These are phyloP conservation scores for Eutypa lata DNA, from an alignment of 2,329 filamentous ascomycete genomes.

Conservation along the genomic window DNA sequence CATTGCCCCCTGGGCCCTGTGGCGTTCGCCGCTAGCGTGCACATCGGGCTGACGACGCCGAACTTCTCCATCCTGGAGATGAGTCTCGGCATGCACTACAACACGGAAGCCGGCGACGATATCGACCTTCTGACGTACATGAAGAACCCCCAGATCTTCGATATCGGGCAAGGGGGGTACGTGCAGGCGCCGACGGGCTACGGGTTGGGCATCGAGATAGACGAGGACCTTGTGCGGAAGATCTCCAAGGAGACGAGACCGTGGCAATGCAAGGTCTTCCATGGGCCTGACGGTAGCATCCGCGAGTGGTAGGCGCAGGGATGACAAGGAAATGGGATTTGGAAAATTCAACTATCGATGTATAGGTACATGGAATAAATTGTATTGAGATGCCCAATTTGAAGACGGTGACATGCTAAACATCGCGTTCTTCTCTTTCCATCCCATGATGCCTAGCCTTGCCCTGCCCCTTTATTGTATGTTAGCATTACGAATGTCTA, in stretches of 20 bases:
- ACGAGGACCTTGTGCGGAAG: slow-evolving; percentile 62
- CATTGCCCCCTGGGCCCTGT: slow-evolving; percentile 70
- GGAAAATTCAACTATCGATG: no score
- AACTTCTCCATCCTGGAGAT: slow-evolving; percentile 73
- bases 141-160: slow-evolving; percentile 59
- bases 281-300: no score
- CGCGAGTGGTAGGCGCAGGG: no score
- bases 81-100: slow-evolving; percentile 75
- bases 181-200: slow-evolving; percentile 54
- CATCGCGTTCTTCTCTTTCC: no score
- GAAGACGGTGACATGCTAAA: no score
- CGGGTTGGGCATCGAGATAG: slow-evolving; percentile 64
- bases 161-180: slow-evolving; percentile 56
- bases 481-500: no score
- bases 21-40: slow-evolving; percentile 64
- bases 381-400: no score
- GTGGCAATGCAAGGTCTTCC: slow-evolving; percentile 34
- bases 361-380: no score
- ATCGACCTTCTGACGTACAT: slow-evolving; percentile 61
- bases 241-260: slow-evolving; percentile 53
- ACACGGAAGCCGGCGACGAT: slow-evolving; percentile 48
- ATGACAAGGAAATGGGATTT: no score
- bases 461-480: no score
- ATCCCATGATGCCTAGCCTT: no score
- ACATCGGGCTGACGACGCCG: slow-evolving; percentile 55